A percentile compares a stretch with the other conserved stretches of the same genome.
phyloP scores from a whole-genome alignment of 2,329 filamentous ascomycete species.

The Ophiosphaerella korrae region DNA sequence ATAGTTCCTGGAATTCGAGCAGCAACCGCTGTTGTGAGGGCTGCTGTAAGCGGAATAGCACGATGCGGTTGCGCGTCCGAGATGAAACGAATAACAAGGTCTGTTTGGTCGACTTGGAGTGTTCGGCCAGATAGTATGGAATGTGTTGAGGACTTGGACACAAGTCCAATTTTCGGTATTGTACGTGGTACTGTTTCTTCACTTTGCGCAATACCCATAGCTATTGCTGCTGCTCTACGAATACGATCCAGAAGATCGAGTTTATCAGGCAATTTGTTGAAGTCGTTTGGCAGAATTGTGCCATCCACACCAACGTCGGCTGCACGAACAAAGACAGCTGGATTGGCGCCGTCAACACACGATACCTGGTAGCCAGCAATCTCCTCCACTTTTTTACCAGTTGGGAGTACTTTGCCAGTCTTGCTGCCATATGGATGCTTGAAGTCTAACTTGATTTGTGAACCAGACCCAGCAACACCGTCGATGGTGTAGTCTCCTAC shows the following conservation, averaged over 20 bases:
- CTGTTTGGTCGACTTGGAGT: conserved; percentile 38
- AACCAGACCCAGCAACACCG: conserved; percentile 64
- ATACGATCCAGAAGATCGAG: conserved; percentile 63
- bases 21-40: conserved; percentile 50
- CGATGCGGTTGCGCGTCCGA: conserved; percentile 53
- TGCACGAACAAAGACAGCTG: conserved; percentile 65
- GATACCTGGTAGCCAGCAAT: conserved; percentile 59
- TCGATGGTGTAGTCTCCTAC: conserved; percentile 65
- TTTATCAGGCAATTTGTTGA: conserved; percentile 56
- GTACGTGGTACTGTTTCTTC: conserved; percentile 57
- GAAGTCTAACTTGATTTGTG: conserved; percentile 65
- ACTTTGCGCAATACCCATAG: conserved; percentile 63
- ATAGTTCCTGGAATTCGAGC: conserved; percentile 45
- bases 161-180: conserved; percentile 68
- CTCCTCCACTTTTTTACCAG: conserved; percentile 59
- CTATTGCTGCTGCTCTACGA: conserved; percentile 60
- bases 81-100: conserved; percentile 52
- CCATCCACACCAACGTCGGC: conserved; percentile 57
- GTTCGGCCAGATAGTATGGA: conserved; percentile 46
- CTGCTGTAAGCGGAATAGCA: conserved; percentile 51
- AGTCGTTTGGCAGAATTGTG: conserved; percentile 59
- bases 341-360: conserved; percentile 68
- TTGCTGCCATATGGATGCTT: conserved; percentile 66
- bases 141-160: conserved; percentile 51
- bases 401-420: conserved; percentile 66